Conservation (phyloP, 805 yeast species). For the Starmerella sirachaensis region DNA sequence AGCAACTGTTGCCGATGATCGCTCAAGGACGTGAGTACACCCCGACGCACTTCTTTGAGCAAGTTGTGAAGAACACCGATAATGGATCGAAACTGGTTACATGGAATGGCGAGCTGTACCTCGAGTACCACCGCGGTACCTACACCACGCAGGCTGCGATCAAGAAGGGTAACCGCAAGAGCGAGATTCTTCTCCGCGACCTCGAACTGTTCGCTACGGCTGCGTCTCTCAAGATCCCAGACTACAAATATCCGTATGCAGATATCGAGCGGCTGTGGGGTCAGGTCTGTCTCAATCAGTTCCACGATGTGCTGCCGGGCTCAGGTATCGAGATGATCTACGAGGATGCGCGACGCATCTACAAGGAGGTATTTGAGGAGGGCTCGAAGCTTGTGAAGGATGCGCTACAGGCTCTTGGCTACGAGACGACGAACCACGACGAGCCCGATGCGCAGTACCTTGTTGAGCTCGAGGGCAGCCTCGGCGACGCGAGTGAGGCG, state of each 20-base stretch:
- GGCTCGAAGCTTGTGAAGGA: slow-evolving; percentile 42
- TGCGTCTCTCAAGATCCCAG: slow-evolving; percentile 38
- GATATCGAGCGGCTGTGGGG: slow-evolving; percentile 73
- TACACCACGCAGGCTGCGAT: slow-evolving; percentile 88
- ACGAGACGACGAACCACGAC: slow-evolving; percentile 6
- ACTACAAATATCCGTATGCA: slow-evolving; percentile 59
- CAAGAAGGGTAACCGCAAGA: slow-evolving; percentile 63
- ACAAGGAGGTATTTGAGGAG: slow-evolving; percentile 42
- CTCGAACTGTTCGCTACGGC: slow-evolving; percentile 75
- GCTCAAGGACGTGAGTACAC: slow-evolving; percentile 50
- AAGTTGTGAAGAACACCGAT: slow-evolving; percentile 48
- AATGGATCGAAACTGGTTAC: slow-evolving; percentile 60
- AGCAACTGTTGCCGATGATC: slow-evolving; percentile 57
- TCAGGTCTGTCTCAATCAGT: slow-evolving; percentile 77
- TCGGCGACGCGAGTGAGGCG: slow-evolving; percentile 4
- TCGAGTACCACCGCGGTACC: slow-evolving; percentile 95
- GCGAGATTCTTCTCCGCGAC: slow-evolving; percentile 72
- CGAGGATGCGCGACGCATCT: slow-evolving; percentile 75
- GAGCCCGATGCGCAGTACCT: slow-evolving; percentile 10
- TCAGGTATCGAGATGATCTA: slow-evolving; percentile 91
- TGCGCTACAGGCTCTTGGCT: slow-evolving; percentile 38
- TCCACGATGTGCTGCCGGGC: slow-evolving; percentile 97
- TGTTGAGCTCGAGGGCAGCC: slow-evolving; percentile 15
- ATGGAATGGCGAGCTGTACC: slow-evolving; percentile 88
- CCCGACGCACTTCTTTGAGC: slow-evolving; percentile 69